A percentile compares a stretch with the other conserved stretches of the same genome.
Conservation (phyloP, 2,329 filamentous ascomycete species). For the Dryadomyces quercivorus region DNA sequence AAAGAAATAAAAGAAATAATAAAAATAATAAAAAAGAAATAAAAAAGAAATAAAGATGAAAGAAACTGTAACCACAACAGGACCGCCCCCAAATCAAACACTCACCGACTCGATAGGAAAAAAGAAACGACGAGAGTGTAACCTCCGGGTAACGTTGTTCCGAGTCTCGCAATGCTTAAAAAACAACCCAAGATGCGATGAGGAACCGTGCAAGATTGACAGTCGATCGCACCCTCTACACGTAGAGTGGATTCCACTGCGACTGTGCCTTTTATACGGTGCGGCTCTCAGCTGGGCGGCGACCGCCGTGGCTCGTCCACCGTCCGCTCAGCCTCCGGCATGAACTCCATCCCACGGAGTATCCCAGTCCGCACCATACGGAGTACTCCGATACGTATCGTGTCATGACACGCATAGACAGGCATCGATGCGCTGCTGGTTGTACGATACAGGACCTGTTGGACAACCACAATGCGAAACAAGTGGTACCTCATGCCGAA, state of each 20-base stretch:
- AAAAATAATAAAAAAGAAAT: no score
- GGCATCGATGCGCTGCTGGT: no score
- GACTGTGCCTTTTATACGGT: neutral
- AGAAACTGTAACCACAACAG: no score
- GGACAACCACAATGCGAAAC: no score
- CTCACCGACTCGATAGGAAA: neutral
- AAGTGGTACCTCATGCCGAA: neutral
- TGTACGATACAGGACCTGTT: no score
- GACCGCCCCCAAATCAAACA: neutral
- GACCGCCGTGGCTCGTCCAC: neutral
- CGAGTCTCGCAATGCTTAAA: no score
- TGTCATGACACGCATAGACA: no score
- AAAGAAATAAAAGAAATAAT: no score
- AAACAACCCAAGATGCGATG: neutral
- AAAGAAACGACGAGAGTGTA: neutral
- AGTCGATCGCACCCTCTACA: neutral
- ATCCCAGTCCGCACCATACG: neutral
- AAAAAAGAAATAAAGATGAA: no score
- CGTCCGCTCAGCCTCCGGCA: neutral
- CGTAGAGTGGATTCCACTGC: neutral
- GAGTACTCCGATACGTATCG: neutral
- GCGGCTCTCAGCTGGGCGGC: no score
- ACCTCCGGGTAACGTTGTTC: neutral
- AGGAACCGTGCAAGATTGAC: neutral
- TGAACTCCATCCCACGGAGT: no score